Conservation (phyloP, 352 stramenopile species). For the Phytophthora vignae region DNA sequence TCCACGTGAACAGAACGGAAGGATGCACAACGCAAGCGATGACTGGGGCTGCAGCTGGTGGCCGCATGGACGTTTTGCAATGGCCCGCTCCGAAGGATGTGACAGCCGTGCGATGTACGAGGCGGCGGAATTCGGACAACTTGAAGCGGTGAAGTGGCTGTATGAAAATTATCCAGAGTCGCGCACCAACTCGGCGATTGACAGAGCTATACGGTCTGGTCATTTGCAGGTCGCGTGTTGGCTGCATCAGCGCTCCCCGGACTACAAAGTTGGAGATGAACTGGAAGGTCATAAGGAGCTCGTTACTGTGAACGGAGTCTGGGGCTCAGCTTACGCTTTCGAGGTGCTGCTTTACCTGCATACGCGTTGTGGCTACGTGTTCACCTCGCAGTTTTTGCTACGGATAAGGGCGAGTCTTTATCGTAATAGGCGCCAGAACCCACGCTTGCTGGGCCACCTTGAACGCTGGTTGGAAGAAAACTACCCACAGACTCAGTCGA, state of each 20-base stretch:
- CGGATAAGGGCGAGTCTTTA: too few relatives aligned
- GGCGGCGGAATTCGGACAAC: background rate
- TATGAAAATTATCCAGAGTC: constrained; percentile 5
- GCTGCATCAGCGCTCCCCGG: background rate
- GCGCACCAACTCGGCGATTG: background rate
- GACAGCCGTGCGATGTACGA: background rate
- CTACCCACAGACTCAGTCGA: too few relatives aligned
- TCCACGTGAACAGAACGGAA: constrained; percentile 1
- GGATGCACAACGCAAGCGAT: background rate
- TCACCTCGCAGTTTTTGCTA: background rate
- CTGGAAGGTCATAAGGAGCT: background rate
- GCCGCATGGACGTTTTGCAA: background rate
- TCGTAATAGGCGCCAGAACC: too few relatives aligned
- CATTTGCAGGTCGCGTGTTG: constrained; percentile 16
- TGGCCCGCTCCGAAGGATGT: background rate
- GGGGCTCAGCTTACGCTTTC: background rate
- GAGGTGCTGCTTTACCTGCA: background rate
- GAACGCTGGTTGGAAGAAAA: too few relatives aligned
- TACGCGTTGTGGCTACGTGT: background rate
- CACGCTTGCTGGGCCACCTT: too few relatives aligned
- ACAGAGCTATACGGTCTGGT: constrained; percentile 1
- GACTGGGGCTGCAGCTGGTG: too few relatives aligned
- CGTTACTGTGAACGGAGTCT: background rate
- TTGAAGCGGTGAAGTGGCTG: constrained; percentile 15
- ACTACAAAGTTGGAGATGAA: background rate